These are phyloP conservation scores for Ustilago bromivora DNA, from an alignment of 1,284 basidiomycete genomes.

Conservation along the genomic window DNA sequence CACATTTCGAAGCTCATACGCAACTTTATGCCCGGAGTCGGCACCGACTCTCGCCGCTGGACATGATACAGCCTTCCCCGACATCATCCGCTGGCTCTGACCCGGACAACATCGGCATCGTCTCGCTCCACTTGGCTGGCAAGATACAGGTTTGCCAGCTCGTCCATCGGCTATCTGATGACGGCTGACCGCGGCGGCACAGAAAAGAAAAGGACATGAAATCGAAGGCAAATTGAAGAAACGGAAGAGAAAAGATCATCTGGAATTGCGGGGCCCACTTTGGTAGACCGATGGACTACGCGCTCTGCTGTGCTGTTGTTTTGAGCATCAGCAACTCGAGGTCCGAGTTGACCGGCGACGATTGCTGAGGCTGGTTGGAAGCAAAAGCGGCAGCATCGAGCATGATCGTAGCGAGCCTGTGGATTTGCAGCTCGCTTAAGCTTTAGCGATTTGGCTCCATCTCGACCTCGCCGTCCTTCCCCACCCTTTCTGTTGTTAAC, in stretches of 20 bases:
- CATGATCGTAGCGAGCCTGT: slow-evolving; percentile 5
- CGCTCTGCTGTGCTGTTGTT: background rate
- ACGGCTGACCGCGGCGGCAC: too few relatives aligned
- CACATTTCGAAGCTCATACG: too few relatives aligned
- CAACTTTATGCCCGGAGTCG: too few relatives aligned
- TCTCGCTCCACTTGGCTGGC: background rate
- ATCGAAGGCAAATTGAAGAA: too few relatives aligned
- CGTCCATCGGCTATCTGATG: background rate
- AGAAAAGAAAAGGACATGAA: too few relatives aligned
- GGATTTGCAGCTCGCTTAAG: slow-evolving; percentile 17
- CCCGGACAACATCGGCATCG: background rate
- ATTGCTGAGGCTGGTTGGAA: background rate
- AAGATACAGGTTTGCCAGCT: background rate
- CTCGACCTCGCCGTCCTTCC: too few relatives aligned
- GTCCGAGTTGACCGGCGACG: background rate
- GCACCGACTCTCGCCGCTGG: background rate
- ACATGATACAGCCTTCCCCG: background rate
- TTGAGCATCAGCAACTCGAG: background rate
- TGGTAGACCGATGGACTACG: background rate
- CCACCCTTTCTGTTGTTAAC: too few relatives aligned
- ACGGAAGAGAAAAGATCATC: background rate
- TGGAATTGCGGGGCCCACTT: slow-evolving; percentile 5
- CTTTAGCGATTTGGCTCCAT: background rate
- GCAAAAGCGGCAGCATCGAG: background rate
- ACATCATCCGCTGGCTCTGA: background rate